A percentile compares a stretch with the other conserved stretches of the same genome.
Conservation (phyloP, 2,329 filamentous ascomycete genomes). For the Penicillium sp. region DNA sequence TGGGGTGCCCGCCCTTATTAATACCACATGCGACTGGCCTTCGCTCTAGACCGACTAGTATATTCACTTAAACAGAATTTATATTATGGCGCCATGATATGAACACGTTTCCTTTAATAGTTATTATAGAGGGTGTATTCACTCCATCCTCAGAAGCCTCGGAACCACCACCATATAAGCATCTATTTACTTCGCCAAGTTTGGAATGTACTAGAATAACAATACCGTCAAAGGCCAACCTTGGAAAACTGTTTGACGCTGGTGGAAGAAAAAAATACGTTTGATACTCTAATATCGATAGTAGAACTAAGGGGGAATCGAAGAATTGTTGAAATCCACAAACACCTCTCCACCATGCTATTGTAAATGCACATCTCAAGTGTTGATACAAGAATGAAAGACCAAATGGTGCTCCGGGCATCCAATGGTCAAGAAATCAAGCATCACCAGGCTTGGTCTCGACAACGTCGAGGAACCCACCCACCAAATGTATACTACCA, state of each 20-base stretch:
- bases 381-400: slow-evolving; percentile 26
- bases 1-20: slow-evolving; percentile 14
- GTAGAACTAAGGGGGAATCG: slow-evolving; percentile 8
- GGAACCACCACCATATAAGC: too few species aligned
- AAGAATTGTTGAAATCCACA: slow-evolving; percentile 31
- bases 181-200: too few species aligned
- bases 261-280: too few species aligned
- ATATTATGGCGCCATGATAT: too few species aligned
- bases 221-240: too few species aligned
- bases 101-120: too few species aligned
- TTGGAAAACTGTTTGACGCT: too few species aligned
- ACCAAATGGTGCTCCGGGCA: slow-evolving; percentile 13
- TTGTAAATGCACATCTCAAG: slow-evolving; percentile 17
- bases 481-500: slow-evolving; percentile 82
- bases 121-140: too few species aligned
- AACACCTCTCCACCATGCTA: slow-evolving; percentile 20
- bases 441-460: slow-evolving; percentile 48
- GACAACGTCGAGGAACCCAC: slow-evolving; percentile 73
- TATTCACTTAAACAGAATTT: too few species aligned
- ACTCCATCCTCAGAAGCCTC: too few species aligned
- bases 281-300: background rate
- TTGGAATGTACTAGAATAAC: too few species aligned
- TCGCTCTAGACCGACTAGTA: background rate
- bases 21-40: background rate
- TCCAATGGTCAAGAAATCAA: slow-evolving; percentile 4